Evolutionary conservation across 2,329 filamentous ascomycete species (phyloP), one percentile per base, ranked within the genome.

Genomic region (Xylariaceae sp.): DNA sequence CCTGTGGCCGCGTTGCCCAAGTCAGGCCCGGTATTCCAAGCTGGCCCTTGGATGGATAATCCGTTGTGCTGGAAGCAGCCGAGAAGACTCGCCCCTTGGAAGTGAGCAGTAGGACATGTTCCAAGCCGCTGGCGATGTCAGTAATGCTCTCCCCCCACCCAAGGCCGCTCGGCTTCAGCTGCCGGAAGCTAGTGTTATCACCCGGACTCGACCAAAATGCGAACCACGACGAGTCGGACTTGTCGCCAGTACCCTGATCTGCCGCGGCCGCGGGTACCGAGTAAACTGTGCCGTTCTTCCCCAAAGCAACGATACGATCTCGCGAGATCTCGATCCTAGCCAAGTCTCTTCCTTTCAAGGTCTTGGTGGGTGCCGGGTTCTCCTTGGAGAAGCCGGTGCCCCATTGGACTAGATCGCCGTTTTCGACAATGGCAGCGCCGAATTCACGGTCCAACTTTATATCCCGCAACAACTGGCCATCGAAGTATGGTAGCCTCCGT

Each of bases 401-500:
- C 92, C 92, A 98, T 62, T 96, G 89, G 10, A 95, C 68, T 28
- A 98, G 59, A 55, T 96, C 83, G 4, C 92, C 92, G 42, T 81
- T 79, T 55, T 95, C 89, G 4, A 80, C 82, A 25, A 96, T 80
- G 8, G 92, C 92, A 4, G 80, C 90, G 7, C 86, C 92, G 54
- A 93, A 89, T 25, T 77, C 75, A 34, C 77, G 72, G 38, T 88
- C 85, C 31, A 96, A 63, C 63, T 94, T 94, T 43, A 96, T 67
- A 54, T 95, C 92, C 31, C 90, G 74, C 26, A 98, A 66, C 12
- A 95, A 59, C 58, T 86, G 76, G 19, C 82, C 83, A 51, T 96
- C 80, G 51, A 98, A 96, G 58, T 80, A 92, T 0, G 72, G 47
- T 50, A 96, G 77, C 38, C 88, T 73, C 38, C 81, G 70, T 11